Base-by-base conservation (phyloP, 108 stramenopile genomes). In the Nitzschia palea region DNA sequence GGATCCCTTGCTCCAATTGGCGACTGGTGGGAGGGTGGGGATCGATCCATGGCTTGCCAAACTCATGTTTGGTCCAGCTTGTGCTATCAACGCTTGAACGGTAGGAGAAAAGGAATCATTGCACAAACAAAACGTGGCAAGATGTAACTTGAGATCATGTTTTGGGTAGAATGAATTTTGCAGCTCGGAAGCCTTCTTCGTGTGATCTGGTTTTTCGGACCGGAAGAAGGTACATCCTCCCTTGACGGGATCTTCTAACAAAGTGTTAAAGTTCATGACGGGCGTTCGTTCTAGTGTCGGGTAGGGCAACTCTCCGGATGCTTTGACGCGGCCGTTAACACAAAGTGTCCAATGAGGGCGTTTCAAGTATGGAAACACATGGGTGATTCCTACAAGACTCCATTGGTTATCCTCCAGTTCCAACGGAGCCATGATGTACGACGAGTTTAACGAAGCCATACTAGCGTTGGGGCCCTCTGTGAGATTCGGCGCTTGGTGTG, bases 331-430 rank as follows among this genome's bases (percentile, higher is more conserved):
- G 33, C 94, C 94, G 71, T 95, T 82, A 17, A 95, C 84, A 44
- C 80, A 82, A 17, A 91, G 53, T 20, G 80, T 85, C 73, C 91
- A 79, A 31, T 88, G 75, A 5, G 94, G 89, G 23, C 90, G 81
- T 44, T 91, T 86, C 0, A 95, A 69, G 55, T 95, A 95, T 4
- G 90, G 94, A 71, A 87, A 88, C 17, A 81, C 77, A 66, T 95
- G 94, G 20, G 82, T 79, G 55, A 91, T 80, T 32, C 78, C 82
- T 32, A 95, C 62, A 55, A 95, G 64, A 47, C 71, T 61, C 94
- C 94, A 95, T 67, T 83, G 76, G 55, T 79, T 75, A 0, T 82
- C 78, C 4, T 70, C 65, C 35, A 94, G 62, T 52, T 80, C 71
- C n/a, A 94, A 52, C 10, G 78, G 77, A 30, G 84, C 81, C 36